Base-by-base conservation (phyloP, 176 grass and related monocot species). In the Raddia distichophylla region DNA sequence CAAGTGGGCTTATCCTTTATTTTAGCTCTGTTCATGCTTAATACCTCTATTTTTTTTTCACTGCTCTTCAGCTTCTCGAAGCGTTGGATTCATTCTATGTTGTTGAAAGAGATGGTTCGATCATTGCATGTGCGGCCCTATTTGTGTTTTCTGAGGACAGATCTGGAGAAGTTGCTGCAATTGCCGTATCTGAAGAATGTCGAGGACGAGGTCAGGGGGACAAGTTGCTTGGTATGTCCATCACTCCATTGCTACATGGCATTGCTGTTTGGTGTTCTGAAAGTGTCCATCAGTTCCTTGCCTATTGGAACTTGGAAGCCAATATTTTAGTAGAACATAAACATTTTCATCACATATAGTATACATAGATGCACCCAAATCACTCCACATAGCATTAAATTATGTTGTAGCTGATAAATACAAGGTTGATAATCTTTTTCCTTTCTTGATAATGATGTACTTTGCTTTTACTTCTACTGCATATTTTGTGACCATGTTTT, bases 101-200 rank as follows among this genome's bases (percentile, higher is more conserved):
- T 62, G 90, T 98, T 63, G 92, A 98, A 87, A 98, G 95, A 94
- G 95, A 98, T 77, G 86, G 86, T 70, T 94, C 86, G 78, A 89
- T 98, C 74, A 98, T 98, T 78, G 95, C 90, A 79, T 98, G 95
- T 86, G 92, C 95, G 78, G 88, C 92, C 19, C 82, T 98, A 20
- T 89, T 98, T 73, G 84, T 86, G 10, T 98, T 91, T 73, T 86
- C 86, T 42, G 82, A 98, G 50, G 90, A 94, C 20, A 86, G 89
- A 65, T 98, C 86, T 89, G 95, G 90, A 67, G 95, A 94, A 86
- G 90, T 98, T 83, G 92, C 92, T 64, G 90, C 92, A 46, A 87
- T 98, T 88, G 90, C 84, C 51, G 95, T 94, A 54, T 98, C 95
- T 85, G 88, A 91, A 78, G 92, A 98, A 89, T 98, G 95, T 46